Conservation (phyloP, 1,284 basidiomycete species). For the Moesziomyces parantarcticus region DNA sequence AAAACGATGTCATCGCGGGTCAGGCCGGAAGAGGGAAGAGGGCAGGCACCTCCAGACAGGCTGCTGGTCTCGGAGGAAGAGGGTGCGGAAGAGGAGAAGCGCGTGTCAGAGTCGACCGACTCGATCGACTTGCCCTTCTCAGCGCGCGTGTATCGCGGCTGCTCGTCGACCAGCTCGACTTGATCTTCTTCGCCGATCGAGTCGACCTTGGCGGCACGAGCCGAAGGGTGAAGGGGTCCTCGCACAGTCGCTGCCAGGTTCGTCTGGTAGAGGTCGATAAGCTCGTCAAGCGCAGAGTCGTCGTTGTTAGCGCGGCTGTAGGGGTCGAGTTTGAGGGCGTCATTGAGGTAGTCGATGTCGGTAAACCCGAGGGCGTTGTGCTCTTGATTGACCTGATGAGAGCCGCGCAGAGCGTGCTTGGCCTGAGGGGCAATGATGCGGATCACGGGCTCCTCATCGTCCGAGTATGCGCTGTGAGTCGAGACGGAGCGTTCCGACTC, state of each 20-base stretch:
- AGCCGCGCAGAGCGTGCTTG: slow-evolving; percentile 13
- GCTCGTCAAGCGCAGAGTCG: slow-evolving; percentile 25
- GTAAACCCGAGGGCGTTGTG: slow-evolving; percentile 14
- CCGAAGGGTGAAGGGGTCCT: slow-evolving; percentile 4
- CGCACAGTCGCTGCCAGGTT: slow-evolving; percentile 16
- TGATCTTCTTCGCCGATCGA: slow-evolving; percentile 36
- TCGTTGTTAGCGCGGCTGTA: slow-evolving; percentile 10
- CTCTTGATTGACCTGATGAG: slow-evolving; percentile 4
- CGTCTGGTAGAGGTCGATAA: slow-evolving; percentile 31
- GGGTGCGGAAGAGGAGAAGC: slow-evolving; percentile 10
- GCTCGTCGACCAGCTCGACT: slow-evolving; percentile 36
- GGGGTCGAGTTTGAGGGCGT: slow-evolving; percentile 32
- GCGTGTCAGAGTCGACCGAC: slow-evolving; percentile 18
- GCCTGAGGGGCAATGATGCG: slow-evolving; percentile 18
- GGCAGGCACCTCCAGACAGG: slow-evolving; percentile 16
- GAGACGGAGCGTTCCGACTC: slow-evolving; percentile 26
- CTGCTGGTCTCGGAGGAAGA: slow-evolving; percentile 20
- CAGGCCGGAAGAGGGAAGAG: slow-evolving; percentile 27
- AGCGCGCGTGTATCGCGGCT: slow-evolving; percentile 35
- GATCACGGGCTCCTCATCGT: slow-evolving; percentile 21
- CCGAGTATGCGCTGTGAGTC: slow-evolving; percentile 26
- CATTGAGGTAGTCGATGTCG: slow-evolving; percentile 32
- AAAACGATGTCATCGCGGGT: slow-evolving; percentile 38
- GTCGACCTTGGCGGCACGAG: slow-evolving; percentile 20
- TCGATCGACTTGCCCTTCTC: slow-evolving; percentile 44